Evolutionary conservation across 176 grass and related monocot species (phyloP).

Genomic region (Lolium multiflorum): DNA sequence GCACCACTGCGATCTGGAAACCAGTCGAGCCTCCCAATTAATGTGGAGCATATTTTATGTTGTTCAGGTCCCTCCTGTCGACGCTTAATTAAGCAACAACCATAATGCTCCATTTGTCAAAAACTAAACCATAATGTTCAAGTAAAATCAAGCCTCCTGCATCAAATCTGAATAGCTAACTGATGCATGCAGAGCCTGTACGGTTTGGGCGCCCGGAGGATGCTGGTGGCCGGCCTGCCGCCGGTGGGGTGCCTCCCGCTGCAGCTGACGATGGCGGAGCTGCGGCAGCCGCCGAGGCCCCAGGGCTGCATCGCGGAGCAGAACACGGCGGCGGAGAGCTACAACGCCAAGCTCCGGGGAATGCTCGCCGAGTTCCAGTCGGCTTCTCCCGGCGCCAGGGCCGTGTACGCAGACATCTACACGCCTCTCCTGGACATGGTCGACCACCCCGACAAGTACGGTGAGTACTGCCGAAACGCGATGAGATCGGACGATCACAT

Average conservation of each 20-base stretch:
- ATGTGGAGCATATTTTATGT: background rate
- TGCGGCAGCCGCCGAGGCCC: background rate
- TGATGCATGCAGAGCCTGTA: constrained; percentile 44
- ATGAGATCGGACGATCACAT: background rate
- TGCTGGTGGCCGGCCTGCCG: constrained; percentile 43
- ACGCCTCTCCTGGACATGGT: constrained; percentile 47
- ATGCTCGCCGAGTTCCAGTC: constrained; percentile 29
- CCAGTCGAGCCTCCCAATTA: background rate
- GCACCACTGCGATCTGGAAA: background rate
- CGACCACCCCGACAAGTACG: constrained; percentile 41
- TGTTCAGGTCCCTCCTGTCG: background rate
- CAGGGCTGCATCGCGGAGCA: constrained; percentile 38
- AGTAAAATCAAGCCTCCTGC: background rate
- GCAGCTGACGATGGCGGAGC: constrained; percentile 37
- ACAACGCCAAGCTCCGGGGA: constrained; percentile 41
- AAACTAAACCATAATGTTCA: background rate
- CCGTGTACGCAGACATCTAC: constrained; percentile 45
- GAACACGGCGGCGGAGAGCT: constrained; percentile 37
- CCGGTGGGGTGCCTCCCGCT: constrained; percentile 49
- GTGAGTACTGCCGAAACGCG: constrained; percentile 1
- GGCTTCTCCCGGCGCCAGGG: background rate
- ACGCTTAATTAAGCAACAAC: background rate
- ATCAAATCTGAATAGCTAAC: background rate
- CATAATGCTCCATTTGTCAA: background rate
- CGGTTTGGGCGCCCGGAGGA: constrained; percentile 26